Percentiles rank a stretch among this genome's conserved stretches.
Evolutionary conservation across 805 yeast genomes (phyloP).

Genomic region (Millerozyma miso): DNA sequence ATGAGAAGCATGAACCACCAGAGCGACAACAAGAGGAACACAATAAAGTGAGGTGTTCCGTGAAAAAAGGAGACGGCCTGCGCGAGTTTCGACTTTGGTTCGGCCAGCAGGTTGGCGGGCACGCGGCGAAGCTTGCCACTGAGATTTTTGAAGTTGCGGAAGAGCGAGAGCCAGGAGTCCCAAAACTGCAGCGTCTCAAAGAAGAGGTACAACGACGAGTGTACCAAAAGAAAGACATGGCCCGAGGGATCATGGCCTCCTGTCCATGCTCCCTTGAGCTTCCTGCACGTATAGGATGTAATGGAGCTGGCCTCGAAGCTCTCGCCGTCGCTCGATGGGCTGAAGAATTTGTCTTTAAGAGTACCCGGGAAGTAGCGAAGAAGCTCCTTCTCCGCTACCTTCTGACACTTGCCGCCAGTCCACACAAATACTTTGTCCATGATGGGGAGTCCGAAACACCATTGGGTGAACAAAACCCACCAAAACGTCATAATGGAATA

Average conservation of each 20-base stretch:
- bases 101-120: not conserved
- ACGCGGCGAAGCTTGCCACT: not conserved
- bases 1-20: constrained; percentile 89
- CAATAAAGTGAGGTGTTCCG: constrained; percentile 23
- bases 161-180: constrained; percentile 18
- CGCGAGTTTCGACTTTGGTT: not conserved
- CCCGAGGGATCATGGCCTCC: constrained; percentile 99
- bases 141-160: not conserved
- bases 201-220: constrained; percentile 59
- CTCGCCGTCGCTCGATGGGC: not conserved
- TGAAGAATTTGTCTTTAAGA: not conserved
- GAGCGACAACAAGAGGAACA: constrained; percentile 29
- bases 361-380: not conserved
- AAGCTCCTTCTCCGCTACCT: constrained; percentile 11
- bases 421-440: constrained; percentile 80
- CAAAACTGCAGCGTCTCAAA: constrained; percentile 52
- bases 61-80: constrained; percentile 6
- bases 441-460: constrained; percentile 78
- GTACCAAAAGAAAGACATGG: constrained; percentile 76
- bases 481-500: constrained; percentile 59
- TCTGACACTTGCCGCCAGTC: constrained; percentile 79
- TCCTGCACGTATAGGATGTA: constrained; percentile 32
- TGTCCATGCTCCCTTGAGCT: constrained; percentile 54
- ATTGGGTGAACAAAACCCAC: constrained; percentile 88
- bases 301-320: constrained; percentile 16